These are phyloP conservation scores for Mycosphaerelloides madeirae DNA, from an alignment of 2,329 filamentous ascomycete species.

Conservation along the genomic window DNA sequence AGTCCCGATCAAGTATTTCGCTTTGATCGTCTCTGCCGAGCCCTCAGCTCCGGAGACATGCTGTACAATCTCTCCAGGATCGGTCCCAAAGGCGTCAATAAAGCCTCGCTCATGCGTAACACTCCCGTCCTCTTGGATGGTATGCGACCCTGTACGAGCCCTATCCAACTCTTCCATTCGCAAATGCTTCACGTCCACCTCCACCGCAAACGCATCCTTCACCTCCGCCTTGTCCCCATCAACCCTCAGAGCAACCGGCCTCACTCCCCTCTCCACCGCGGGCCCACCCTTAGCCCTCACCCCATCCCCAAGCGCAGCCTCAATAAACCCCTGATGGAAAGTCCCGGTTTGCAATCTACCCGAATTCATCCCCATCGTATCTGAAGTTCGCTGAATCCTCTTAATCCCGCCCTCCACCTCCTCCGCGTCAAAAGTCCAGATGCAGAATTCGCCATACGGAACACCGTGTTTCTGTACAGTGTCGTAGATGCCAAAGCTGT, in stretches of 20 bases:
- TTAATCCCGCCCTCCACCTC: constrained; percentile 34
- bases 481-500: constrained; percentile 63
- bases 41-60: constrained; percentile 15
- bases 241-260: constrained; percentile 53
- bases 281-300: constrained; percentile 4
- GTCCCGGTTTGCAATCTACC: constrained; percentile 35
- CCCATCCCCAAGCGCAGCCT: constrained; percentile 39
- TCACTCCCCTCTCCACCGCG: constrained; percentile 54
- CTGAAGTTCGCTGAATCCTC: background rate
- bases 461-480: constrained; percentile 54
- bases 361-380: background rate
- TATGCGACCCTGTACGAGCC: constrained; percentile 7
- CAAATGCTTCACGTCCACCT: constrained; percentile 53
- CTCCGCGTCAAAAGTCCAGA: constrained; percentile 4
- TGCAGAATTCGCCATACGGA: constrained; percentile 5
- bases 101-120: constrained; percentile 4
- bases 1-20: constrained; percentile 22
- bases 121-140: constrained; percentile 3
- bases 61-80: constrained; percentile 25
- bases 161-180: constrained; percentile 52
- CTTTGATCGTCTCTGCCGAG: constrained; percentile 14
- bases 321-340: constrained; percentile 51
- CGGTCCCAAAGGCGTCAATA: constrained; percentile 52
- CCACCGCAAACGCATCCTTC: constrained; percentile 64
- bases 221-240: constrained; percentile 47